Base-by-base conservation (phyloP, 805 yeast species). In the Yamadazyma nakazawae region DNA sequence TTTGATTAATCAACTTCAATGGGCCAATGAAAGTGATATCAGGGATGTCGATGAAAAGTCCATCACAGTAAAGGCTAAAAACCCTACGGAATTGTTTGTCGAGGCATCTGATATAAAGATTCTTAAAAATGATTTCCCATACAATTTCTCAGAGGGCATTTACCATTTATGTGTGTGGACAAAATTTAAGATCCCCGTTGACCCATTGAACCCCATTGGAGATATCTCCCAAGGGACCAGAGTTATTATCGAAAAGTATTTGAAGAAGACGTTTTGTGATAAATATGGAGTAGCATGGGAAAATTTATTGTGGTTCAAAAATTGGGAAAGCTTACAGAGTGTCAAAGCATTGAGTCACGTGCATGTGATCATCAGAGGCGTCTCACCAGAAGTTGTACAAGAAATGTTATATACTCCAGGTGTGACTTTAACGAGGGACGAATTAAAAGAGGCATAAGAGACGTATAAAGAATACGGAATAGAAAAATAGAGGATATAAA, bases 311-410 rank as follows among this genome's bases (percentile, higher is more conserved):
- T 85, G 92, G 92, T 86, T 85, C 62, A 75, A 85, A 53, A 86
- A 86, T 59, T 85, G 86, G 79, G 76, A 83, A 7, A 71, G 76
- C 6, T 61, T 86, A 35, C 94, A 86, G 59, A 83, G 89, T 59
- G 83, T 86, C 5, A 75, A 70, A 52, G 72, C 78, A 26, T 67
- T 85, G 31, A 83, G 89, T 19, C 94, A 85, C 58, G 66, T 85
- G n/a, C 94, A 85, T 62, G 78, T 85, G 2, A 56, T 85, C 25
- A 52, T 85, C 11, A 74, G 67, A 40, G 76, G 71, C n/a, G 55
- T 73, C 19, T 53, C 59, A 3, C 37, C 54, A 11, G 63, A 61
- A 3, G 57, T 62, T 11, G 41, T 65, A 6, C 44, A 54, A 6
- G 18, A 45, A 21, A 42, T 59, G 28, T 49, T 56, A 42, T 50